These are phyloP conservation scores for Yamadazyma sp. DNA, from an alignment of 1,139 yeast species.

Conservation along the genomic window DNA sequence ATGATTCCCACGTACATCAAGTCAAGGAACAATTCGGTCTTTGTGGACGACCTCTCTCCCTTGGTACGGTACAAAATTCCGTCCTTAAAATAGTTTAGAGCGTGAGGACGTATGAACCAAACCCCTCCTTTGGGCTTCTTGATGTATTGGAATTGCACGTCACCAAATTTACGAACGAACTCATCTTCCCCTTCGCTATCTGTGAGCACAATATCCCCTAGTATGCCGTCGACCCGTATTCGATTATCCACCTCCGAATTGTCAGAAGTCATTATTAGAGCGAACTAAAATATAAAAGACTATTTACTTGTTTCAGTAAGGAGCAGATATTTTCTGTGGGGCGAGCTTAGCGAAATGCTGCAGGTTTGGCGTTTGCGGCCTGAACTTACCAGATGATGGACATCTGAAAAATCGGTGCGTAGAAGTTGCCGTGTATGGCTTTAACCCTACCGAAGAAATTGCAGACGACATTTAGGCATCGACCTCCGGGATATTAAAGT, in stretches of 20 bases:
- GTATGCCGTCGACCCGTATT: not conserved
- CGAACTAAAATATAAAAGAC: too few relatives aligned
- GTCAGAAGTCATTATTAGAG: not conserved
- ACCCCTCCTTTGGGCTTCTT: slow-evolving; percentile 42
- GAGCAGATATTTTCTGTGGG: too few relatives aligned
- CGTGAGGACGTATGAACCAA: slow-evolving; percentile 57
- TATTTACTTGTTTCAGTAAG: too few relatives aligned
- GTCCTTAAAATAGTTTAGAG: slow-evolving; percentile 60
- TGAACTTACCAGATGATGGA: too few relatives aligned
- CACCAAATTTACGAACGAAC: slow-evolving; percentile 52
- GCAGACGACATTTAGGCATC: too few relatives aligned
- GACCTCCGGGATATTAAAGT: too few relatives aligned
- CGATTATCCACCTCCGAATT: not conserved
- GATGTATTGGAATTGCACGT: slow-evolving; percentile 48
- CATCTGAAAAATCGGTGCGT: too few relatives aligned
- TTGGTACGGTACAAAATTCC: slow-evolving; percentile 58
- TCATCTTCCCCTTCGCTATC: slow-evolving; percentile 46
- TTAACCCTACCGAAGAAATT: too few relatives aligned
- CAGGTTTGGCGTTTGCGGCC: too few relatives aligned
- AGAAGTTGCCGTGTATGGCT: too few relatives aligned
- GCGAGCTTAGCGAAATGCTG: too few relatives aligned
- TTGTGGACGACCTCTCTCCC: slow-evolving; percentile 53
- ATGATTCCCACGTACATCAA: slow-evolving; percentile 66
- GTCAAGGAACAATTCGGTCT: slow-evolving; percentile 61
- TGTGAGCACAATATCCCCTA: slow-evolving; percentile 13